Conservation (phyloP, 805 yeast species). For the Starmerella khaoyaiensis region DNA sequence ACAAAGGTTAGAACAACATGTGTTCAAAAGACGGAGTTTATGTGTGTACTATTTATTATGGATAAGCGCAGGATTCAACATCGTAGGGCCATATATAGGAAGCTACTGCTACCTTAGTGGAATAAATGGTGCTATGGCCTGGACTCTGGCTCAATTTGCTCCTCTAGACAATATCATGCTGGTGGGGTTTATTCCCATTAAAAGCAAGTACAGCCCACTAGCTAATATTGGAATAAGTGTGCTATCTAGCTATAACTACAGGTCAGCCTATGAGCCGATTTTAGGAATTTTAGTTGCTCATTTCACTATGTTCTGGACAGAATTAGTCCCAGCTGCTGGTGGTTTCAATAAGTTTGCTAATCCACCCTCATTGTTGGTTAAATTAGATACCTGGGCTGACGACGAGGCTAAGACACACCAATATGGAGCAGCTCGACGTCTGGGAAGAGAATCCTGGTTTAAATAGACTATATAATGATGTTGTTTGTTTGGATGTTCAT, state of each 20-base stretch:
- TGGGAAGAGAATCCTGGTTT: neutral
- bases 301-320: constrained; percentile 24
- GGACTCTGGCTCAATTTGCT: constrained; percentile 31
- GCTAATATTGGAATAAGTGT: constrained; percentile 20
- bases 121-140: constrained; percentile 27
- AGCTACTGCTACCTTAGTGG: constrained; percentile 22
- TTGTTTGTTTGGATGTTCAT: constrained; percentile 22
- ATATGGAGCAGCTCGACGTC: constrained; percentile 3
- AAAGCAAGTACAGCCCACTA: constrained; percentile 27
- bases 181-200: constrained; percentile 23
- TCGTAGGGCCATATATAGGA: constrained; percentile 17
- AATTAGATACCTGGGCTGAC: constrained; percentile 6
- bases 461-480: neutral
- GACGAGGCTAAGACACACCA: too few species aligned
- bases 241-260: constrained; percentile 20
- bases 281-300: constrained; percentile 28
- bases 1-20: constrained; percentile 9
- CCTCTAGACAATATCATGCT: constrained; percentile 24
- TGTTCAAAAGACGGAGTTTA: constrained; percentile 6
- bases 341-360: constrained; percentile 20
- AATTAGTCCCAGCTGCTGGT: constrained; percentile 23
- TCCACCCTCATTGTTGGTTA: constrained; percentile 7
- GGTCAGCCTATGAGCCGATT: constrained; percentile 24
- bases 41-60: constrained; percentile 20
- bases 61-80: constrained; percentile 16